phyloP scores from a whole-genome alignment of 106 monocot species.

The Dioscorea zingiberensis region DNA sequence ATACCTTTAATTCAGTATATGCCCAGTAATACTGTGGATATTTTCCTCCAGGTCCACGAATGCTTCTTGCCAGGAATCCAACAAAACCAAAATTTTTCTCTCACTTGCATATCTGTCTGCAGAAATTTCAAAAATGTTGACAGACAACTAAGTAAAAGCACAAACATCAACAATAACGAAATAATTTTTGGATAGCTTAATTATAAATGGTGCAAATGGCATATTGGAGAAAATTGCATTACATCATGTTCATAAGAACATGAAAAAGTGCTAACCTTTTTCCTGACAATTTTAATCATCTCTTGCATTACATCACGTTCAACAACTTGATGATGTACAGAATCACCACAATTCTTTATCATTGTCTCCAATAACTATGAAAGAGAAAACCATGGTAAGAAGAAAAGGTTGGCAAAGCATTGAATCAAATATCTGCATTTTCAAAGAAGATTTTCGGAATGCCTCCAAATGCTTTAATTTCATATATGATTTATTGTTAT shows the following conservation, averaged over 20 bases:
- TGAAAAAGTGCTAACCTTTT: slow-evolving; percentile 50
- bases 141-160: too few species aligned
- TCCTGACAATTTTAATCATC: slow-evolving; percentile 87
- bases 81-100: slow-evolving; percentile 73
- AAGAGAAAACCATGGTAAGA: slow-evolving; percentile 4
- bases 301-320: slow-evolving; percentile 80
- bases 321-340: slow-evolving; percentile 78
- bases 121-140: background rate
- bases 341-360: slow-evolving; percentile 92
- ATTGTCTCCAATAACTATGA: slow-evolving; percentile 85
- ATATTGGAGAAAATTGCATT: too few species aligned
- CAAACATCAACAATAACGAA: too few species aligned
- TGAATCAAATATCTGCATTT: background rate
- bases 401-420: background rate
- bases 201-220: too few species aligned
- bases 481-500: too few species aligned
- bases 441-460: too few species aligned
- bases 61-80: slow-evolving; percentile 93
- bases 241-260: too few species aligned
- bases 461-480: too few species aligned
- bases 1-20: slow-evolving; percentile 72
- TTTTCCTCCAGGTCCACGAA: slow-evolving; percentile 82
- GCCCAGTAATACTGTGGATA: slow-evolving; percentile 86
- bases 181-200: too few species aligned
- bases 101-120: slow-evolving; percentile 80